These are phyloP conservation scores for Penicillium manginii DNA, from an alignment of 495 filamentous ascomycete species.

Conservation along the genomic window DNA sequence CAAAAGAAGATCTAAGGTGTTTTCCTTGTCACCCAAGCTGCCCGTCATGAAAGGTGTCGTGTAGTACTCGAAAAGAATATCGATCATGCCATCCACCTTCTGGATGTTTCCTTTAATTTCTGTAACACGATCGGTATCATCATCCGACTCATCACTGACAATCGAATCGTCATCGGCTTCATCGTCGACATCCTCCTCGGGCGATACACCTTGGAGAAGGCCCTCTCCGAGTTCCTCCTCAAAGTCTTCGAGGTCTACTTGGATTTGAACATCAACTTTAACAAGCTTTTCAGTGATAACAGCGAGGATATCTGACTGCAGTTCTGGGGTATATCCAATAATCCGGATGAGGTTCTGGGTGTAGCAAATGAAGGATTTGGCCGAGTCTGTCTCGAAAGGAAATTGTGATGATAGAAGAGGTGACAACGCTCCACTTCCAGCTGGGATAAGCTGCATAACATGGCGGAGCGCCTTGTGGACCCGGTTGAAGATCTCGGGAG, in stretches of 20 bases:
- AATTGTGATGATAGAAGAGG: slow-evolving; percentile 68
- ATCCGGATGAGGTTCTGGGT: slow-evolving; percentile 78
- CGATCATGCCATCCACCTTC: slow-evolving; percentile 92
- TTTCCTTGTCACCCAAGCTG: slow-evolving; percentile 48
- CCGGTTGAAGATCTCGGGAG: slow-evolving; percentile 64
- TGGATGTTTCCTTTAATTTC: slow-evolving; percentile 77
- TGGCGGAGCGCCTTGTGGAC: slow-evolving; percentile 76
- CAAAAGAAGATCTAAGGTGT: slow-evolving; percentile 71
- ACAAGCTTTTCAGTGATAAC: slow-evolving; percentile 82
- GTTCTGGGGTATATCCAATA: slow-evolving; percentile 72
- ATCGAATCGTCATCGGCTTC: slow-evolving; percentile 64
- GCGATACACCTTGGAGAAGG: slow-evolving; percentile 41
- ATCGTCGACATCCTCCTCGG: slow-evolving; percentile 55
- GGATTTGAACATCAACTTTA: slow-evolving; percentile 92
- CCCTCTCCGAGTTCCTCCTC: slow-evolving; percentile 70
- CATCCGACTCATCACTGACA: slow-evolving; percentile 49
- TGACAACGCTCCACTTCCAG: slow-evolving; percentile 70
- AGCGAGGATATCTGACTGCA: slow-evolving; percentile 81
- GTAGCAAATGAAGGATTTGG: slow-evolving; percentile 73
- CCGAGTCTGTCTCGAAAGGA: slow-evolving; percentile 72
- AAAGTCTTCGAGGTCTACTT: slow-evolving; percentile 86
- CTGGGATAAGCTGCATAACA: slow-evolving; percentile 75
- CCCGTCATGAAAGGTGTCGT: slow-evolving; percentile 64
- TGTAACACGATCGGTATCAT: slow-evolving; percentile 53
- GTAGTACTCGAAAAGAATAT: slow-evolving; percentile 85